Base-by-base conservation (phyloP, 768 basidiomycete genomes). In the Lentinula sp. region DNA sequence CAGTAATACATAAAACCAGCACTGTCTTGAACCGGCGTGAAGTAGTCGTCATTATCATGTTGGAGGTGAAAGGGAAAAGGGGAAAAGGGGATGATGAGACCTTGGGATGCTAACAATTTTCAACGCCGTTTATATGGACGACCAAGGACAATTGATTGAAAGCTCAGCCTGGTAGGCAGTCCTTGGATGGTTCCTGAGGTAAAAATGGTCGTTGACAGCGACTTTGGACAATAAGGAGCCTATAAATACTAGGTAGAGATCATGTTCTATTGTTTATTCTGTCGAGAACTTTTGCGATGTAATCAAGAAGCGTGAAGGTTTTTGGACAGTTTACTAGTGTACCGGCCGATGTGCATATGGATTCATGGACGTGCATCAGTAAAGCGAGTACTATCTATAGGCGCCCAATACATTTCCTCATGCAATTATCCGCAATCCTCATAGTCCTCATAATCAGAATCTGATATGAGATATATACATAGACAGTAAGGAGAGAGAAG, bases 141-240 rank as follows among this genome's bases (percentile, higher is more conserved):
- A 35, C 50, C 34, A 35, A 31, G 8, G 50, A 52, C 50, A 52
- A 52, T 52, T 52, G 21, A 8, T n/a, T 21, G 46, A 21, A 48
- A 48, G 5, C 46, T 48, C 2, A 23, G 46, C 21, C 46, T 48
- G 28, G 50, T 35, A 18, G n/a, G 21, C 34, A 37, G 35, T 8
- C 53, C 53, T 54, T 54, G 53, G 35, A 54, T 54, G 53, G 53
- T 54, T 54, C 53, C 53, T 54, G 35, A 34, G 53, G 34, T 52
- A 34, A 21, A 23, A 23, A 48, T 23, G 21, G 46, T 48, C 21
- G 7, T 48, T 48, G 46, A 48, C 46, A 48, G 46, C 46, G 46
- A 48, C 32, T 52, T 35, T 35, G 50, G 50, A 52, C 50, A 52
- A 52, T 52, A 52, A 52, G 50, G 50, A 52, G 11, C 50, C 50